A percentile compares a stretch with the other conserved stretches of the same genome.
Evolutionary conservation across 2,329 filamentous ascomycete genomes (phyloP).

Genomic region (Monosporascus sp.): DNA sequence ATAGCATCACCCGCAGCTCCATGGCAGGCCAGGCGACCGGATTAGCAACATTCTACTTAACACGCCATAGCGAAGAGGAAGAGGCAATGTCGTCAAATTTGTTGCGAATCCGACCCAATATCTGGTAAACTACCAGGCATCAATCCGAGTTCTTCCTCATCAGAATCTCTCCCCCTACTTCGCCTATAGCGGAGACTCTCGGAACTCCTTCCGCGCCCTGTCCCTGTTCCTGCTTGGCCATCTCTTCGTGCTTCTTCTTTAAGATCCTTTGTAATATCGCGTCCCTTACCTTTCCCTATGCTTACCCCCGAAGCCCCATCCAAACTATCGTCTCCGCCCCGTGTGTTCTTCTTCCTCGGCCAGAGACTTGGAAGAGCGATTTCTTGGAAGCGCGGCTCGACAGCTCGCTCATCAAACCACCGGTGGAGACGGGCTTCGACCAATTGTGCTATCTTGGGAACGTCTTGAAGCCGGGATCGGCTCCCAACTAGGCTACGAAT

Average conservation of each 20-base stretch:
- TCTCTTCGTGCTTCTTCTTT: slow-evolving; percentile 47
- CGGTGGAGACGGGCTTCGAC: slow-evolving; percentile 74
- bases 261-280: slow-evolving; percentile 45
- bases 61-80: too few species aligned
- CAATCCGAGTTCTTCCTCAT: slow-evolving; percentile 27
- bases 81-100: too few species aligned
- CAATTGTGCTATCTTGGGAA: slow-evolving; percentile 82
- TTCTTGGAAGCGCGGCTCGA: slow-evolving; percentile 82
- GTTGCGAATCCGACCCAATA: slow-evolving; percentile 23
- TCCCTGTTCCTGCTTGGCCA: slow-evolving; percentile 38
- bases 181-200: slow-evolving; percentile 31
- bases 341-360: slow-evolving; percentile 78
- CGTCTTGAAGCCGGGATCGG: slow-evolving; percentile 74
- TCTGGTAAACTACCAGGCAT: slow-evolving; percentile 45
- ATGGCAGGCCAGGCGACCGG: too few species aligned
- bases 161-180: slow-evolving; percentile 32
- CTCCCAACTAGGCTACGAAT: slow-evolving; percentile 75
- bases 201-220: slow-evolving; percentile 27
- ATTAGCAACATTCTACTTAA: too few species aligned
- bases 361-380: slow-evolving; percentile 78
- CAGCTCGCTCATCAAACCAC: slow-evolving; percentile 84
- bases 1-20: too few species aligned
- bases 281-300: slow-evolving; percentile 49
- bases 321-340: slow-evolving; percentile 60
- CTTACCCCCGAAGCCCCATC: slow-evolving; percentile 39